Evolutionary conservation across 176 grass and related monocot species (phyloP), one percentile per base, ranked within the genome.

Genomic region (Oryza longistaminata): DNA sequence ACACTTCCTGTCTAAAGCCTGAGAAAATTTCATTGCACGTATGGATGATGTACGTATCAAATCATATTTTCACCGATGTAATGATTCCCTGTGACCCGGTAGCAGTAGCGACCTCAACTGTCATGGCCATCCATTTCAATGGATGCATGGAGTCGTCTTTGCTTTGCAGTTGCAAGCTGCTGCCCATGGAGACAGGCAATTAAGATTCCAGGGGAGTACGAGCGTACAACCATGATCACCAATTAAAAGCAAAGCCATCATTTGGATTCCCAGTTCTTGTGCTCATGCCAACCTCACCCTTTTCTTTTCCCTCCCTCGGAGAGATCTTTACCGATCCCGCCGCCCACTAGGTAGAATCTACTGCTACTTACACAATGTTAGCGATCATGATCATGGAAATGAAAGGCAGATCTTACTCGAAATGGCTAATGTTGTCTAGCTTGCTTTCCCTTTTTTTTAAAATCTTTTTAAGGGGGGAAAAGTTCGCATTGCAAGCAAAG

Each of bases 221-320:
- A 87, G 16, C 17, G 68, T 77, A 21, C 70, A 37, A 37, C 74
- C 74, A 79, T 87, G 88, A 87, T 90, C 76, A 3, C 88, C 75
- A 60, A 81, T 84, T 84, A 78, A 87, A 87, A 91, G 89, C 70
- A 53, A 70, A 43, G 75, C 85, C 75, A 91, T 91, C 89, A 87
- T 87, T 80, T 70, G 85, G 75, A 79, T 70, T 64, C 48, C 29
- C 50, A 26, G 6, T 26, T 85, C 78, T 24, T 73, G 73, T 73
- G 66, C 78, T 46, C 78, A 16, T 66, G 39, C 82, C 45, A 26
- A 8, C 45, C 58, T 42, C 6, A 5, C 15, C 22, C 39, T 24
- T 26, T 69, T 27, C 29, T 3, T 15, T 11, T 48, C 5, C 35
- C 2, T 10, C 11, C 58, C 53, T 21, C 55, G 21, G 19, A 4